Percentiles rank a stretch among this genome's conserved stretches.
These are phyloP conservation scores for Taphrina flavorubra DNA, from an alignment of 1,139 yeast genomes.

Conservation along the genomic window DNA sequence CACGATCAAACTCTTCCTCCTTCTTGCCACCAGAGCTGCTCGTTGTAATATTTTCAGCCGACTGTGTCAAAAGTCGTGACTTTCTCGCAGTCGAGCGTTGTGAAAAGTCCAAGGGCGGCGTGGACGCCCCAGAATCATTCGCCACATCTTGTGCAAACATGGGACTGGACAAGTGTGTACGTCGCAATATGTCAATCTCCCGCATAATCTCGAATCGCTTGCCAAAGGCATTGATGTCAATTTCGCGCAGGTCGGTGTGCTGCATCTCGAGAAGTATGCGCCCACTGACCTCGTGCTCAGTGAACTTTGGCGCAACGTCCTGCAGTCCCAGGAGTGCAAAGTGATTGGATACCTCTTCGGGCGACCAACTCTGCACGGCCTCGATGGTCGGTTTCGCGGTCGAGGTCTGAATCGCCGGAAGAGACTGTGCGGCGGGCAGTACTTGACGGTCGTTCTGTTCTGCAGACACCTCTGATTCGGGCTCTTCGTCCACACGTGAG, in stretches of 20 bases:
- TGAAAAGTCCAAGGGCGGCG: constrained; percentile 25
- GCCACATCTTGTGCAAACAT: not conserved
- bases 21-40: not conserved
- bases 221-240: constrained; percentile 91
- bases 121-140: constrained; percentile 6
- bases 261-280: constrained; percentile 82
- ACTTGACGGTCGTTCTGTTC: not conserved
- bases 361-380: constrained; percentile 65
- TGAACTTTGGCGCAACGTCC: constrained; percentile 74
- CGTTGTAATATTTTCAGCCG: not conserved
- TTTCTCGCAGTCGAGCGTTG: constrained; percentile 23
- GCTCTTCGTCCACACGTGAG: constrained; percentile 46
- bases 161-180: constrained; percentile 8
- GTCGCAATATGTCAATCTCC: constrained; percentile 73
- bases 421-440: constrained; percentile 30
- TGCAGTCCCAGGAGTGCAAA: constrained; percentile 78
- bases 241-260: constrained; percentile 81
- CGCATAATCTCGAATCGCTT: constrained; percentile 90
- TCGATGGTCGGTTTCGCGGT: constrained; percentile 62
- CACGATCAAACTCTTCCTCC: not conserved
- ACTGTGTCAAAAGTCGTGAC: constrained; percentile 20
- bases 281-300: constrained; percentile 88
- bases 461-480: constrained; percentile 29
- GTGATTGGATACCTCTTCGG: constrained; percentile 80
- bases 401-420: constrained; percentile 48